Conservation (phyloP, 1,139 yeast genomes). For the Saccharomyces hybrid region DNA sequence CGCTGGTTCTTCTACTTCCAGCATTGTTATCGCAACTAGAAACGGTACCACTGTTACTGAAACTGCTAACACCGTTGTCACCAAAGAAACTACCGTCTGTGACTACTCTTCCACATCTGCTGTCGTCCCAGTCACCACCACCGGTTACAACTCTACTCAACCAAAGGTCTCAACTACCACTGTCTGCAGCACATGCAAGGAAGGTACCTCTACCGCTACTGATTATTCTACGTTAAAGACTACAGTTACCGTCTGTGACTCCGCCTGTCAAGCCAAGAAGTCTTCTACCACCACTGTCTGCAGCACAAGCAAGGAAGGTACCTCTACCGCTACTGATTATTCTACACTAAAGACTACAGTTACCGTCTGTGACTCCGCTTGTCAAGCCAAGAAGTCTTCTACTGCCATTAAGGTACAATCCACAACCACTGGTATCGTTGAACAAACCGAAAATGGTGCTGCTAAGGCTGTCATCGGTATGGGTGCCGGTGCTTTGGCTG, state of each 20-base stretch:
- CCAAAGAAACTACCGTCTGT: neutral
- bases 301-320: too few relatives aligned
- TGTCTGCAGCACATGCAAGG: neutral
- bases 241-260: conserved; percentile 1
- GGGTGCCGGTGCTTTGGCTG: neutral
- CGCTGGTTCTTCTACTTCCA: neutral
- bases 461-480: conserved; percentile 5
- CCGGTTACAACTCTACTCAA: neutral
- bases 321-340: neutral
- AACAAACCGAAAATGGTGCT: conserved; percentile 7
- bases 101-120: neutral
- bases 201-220: neutral
- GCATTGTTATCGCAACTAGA: neutral
- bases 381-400: neutral
- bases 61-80: neutral
- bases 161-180: neutral
- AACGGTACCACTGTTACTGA: neutral
- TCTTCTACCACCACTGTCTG: neutral
- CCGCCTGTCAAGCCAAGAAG: conserved; percentile 1
- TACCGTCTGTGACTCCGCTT: conserved; percentile 1
- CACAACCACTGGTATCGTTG: neutral
- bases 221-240: neutral
- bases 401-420: neutral
- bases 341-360: neutral
- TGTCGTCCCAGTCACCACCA: neutral